phyloP scores from a whole-genome alignment of 192 early-diverging fungal genomes.

The Neocallimastix lanati region DNA sequence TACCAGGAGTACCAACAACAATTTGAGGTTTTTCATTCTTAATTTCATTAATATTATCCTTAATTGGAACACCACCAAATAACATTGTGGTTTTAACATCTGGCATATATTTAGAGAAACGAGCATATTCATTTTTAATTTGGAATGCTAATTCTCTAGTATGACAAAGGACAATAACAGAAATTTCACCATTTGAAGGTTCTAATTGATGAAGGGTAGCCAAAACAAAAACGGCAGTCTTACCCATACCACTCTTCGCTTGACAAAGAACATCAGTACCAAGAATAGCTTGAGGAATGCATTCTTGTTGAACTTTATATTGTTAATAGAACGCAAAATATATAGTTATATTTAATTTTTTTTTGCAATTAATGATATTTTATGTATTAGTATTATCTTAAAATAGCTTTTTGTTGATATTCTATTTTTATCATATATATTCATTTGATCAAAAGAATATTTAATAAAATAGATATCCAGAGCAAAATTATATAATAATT shows the following conservation, averaged over 20 bases:
- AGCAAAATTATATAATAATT: not conserved
- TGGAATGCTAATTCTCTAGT: conserved; percentile 96
- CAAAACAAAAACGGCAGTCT: conserved; percentile 95
- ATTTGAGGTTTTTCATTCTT: conserved; percentile 88
- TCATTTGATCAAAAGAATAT: too few species aligned
- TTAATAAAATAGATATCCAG: not conserved
- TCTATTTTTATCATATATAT: too few species aligned
- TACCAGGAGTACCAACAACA: conserved; percentile 90
- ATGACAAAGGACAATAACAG: conserved; percentile 86
- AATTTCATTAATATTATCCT: conserved; percentile 62
- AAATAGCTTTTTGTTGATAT: too few species aligned
- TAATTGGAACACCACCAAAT: conserved; percentile 70
- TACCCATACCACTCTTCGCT: conserved; percentile 97
- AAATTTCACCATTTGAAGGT: conserved; percentile 44
- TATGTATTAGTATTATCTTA: too few species aligned
- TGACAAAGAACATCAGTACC: conserved; percentile 95
- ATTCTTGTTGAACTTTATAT: conserved; percentile 82
- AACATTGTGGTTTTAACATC: conserved; percentile 84
- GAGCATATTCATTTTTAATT: conserved; percentile 90
- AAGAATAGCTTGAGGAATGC: conserved; percentile 89
- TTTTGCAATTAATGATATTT: too few species aligned
- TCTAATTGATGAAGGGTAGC: conserved; percentile 87
- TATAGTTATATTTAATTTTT: too few species aligned
- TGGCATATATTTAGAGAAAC: conserved; percentile 90
- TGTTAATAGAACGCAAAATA: not conserved